Percentiles rank a stretch among this genome's conserved stretches.
Conservation (phyloP, 179 eudicot genomes). For the Actinidia polygama region DNA sequence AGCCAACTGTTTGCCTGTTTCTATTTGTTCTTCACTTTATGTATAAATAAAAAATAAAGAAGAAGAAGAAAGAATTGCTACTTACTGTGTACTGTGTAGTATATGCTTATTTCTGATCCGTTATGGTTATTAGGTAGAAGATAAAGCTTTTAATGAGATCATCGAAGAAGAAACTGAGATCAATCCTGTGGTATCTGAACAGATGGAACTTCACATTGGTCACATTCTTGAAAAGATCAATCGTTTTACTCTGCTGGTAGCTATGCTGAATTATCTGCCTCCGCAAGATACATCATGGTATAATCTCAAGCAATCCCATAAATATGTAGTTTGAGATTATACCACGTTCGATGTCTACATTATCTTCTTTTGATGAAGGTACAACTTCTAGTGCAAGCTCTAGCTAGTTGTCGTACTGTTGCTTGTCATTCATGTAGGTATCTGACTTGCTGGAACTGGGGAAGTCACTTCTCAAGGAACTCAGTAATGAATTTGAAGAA, state of each 20-base stretch:
- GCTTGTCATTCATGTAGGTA: slow-evolving; percentile 47
- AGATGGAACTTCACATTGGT: slow-evolving; percentile 69
- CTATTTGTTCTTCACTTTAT: slow-evolving; percentile 17
- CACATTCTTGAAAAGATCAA: slow-evolving; percentile 76
- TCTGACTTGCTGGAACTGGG: slow-evolving; percentile 89
- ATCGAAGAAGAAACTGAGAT: slow-evolving; percentile 61
- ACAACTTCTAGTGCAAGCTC: slow-evolving; percentile 13
- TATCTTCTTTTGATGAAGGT: not conserved
- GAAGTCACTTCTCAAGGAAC: slow-evolving; percentile 66
- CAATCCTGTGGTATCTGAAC: slow-evolving; percentile 65
- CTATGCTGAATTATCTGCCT: slow-evolving; percentile 7
- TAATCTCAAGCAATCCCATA: not conserved
- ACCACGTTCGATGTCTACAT: not conserved
- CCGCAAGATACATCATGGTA: not conserved
- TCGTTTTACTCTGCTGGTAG: slow-evolving; percentile 75
- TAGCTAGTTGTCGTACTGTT: slow-evolving; percentile 10
- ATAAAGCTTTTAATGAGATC: slow-evolving; percentile 42
- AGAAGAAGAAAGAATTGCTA: slow-evolving; percentile 11
- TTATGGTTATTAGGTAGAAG: slow-evolving; percentile 50
- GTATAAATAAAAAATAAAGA: slow-evolving; percentile 9
- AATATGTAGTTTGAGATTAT: not conserved
- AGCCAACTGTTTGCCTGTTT: slow-evolving; percentile 45
- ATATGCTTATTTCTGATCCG: slow-evolving; percentile 1
- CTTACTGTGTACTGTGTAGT: slow-evolving; percentile 18
- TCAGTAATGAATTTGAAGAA: slow-evolving; percentile 75